These are phyloP conservation scores for Cytospora leucostoma DNA, from an alignment of 2,329 filamentous ascomycete species.

Conservation along the genomic window DNA sequence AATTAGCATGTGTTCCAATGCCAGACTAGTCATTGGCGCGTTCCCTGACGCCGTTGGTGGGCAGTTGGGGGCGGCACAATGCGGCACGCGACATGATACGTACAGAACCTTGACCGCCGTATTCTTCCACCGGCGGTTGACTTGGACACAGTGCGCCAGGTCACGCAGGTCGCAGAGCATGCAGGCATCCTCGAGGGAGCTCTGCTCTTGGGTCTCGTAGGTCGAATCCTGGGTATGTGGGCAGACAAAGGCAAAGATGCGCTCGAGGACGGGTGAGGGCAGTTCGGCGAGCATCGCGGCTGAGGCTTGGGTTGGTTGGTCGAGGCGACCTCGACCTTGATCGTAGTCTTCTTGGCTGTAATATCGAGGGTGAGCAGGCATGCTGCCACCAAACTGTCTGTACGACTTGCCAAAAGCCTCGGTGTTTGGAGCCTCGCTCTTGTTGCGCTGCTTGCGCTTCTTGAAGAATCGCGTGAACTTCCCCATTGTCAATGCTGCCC, in stretches of 20 bases:
- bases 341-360: constrained; percentile 15
- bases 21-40: constrained; percentile 4
- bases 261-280: constrained; percentile 68
- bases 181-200: constrained; percentile 75
- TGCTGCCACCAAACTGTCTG: constrained; percentile 31
- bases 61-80: not conserved
- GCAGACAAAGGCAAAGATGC: constrained; percentile 80
- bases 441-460: constrained; percentile 39
- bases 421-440: constrained; percentile 25
- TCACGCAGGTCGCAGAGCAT: constrained; percentile 94
- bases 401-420: constrained; percentile 30
- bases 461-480: constrained; percentile 35
- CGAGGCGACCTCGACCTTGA: constrained; percentile 30
- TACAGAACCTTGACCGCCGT: constrained; percentile 60
- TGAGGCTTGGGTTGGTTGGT: constrained; percentile 45
- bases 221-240: constrained; percentile 77
- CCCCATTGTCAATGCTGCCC: constrained; percentile 9
- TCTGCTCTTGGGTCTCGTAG: constrained; percentile 82
- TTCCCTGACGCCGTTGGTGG: not conserved
- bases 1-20: not conserved
- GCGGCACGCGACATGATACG: constrained; percentile 39
- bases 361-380: constrained; percentile 25
- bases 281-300: constrained; percentile 54
- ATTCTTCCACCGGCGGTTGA: constrained; percentile 71
- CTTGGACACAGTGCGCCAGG: constrained; percentile 75